Conservation (phyloP, 768 basidiomycete genomes). For the Chalciporus piperatus region DNA sequence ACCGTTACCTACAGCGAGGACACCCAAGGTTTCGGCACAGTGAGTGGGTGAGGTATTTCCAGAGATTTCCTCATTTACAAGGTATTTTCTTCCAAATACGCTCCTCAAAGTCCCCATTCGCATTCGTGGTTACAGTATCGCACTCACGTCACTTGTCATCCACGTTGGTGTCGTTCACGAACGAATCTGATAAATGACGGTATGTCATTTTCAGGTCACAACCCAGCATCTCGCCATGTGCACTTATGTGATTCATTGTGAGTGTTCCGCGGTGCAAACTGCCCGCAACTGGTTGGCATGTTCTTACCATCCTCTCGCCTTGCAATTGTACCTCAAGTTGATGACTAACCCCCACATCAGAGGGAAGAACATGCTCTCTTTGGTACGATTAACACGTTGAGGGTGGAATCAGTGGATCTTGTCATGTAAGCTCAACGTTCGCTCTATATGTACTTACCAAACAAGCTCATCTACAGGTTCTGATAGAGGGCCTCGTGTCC, state of each 20-base stretch:
- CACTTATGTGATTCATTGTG: slow-evolving; percentile 16
- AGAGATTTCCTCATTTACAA: background rate
- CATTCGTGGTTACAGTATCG: background rate
- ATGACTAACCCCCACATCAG: too few species aligned
- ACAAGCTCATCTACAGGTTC: background rate
- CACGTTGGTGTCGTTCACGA: background rate
- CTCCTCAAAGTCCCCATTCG: background rate
- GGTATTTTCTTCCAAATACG: background rate
- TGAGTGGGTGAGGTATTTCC: too few species aligned
- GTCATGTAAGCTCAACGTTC: slow-evolving; percentile 13
- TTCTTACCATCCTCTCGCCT: background rate
- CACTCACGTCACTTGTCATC: background rate
- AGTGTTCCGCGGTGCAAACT: slow-evolving; percentile 4
- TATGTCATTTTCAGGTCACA: slow-evolving; percentile 7
- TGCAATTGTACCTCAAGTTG: too few species aligned
- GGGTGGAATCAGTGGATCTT: background rate
- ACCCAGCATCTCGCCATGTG: slow-evolving; percentile 12
- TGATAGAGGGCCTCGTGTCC: background rate
- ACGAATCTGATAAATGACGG: background rate
- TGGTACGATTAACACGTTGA: background rate
- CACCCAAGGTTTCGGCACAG: too few species aligned
- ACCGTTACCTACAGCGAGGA: too few species aligned
- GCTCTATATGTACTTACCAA: slow-evolving; percentile 3
- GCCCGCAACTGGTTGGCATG: background rate
- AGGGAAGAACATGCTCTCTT: background rate